phyloP scores from a whole-genome alignment of 108 stramenopile genomes.

The Cylindrotheca fusiformis region DNA sequence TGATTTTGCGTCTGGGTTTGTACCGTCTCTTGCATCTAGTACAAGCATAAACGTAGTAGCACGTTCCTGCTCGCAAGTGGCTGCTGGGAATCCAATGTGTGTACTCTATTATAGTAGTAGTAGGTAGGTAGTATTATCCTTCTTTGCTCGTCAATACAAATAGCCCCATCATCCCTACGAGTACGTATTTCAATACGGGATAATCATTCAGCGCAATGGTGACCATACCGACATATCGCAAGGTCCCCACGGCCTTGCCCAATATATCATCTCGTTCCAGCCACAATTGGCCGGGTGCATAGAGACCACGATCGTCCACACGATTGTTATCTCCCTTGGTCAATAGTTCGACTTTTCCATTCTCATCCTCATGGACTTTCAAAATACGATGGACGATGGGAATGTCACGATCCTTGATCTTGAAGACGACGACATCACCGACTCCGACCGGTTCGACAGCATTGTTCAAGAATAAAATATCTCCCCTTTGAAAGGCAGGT shows the following conservation, averaged over 20 bases:
- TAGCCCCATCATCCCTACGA: conserved; percentile 98
- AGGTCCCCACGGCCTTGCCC: conserved; percentile 92
- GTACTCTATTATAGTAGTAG: too few relatives aligned
- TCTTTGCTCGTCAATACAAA: conserved; percentile 99
- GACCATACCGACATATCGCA: conserved; percentile 98
- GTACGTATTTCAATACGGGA: conserved; percentile 96
- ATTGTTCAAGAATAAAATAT: conserved; percentile 99
- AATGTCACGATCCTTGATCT: conserved; percentile 99
- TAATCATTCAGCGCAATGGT: conserved; percentile 99
- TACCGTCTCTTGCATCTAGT: conserved; percentile 6
- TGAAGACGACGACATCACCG: conserved; percentile 99
- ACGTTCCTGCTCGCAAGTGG: too few relatives aligned
- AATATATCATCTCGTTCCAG: conserved; percentile 96
- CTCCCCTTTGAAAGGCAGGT: conserved; percentile 98
- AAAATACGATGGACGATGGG: conserved; percentile 99
- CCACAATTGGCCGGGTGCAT: conserved; percentile 99
- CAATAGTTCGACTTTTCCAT: conserved; percentile 86
- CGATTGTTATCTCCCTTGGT: conserved; percentile 99
- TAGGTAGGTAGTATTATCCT: too few relatives aligned
- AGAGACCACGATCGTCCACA: conserved; percentile 97
- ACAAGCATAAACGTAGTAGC: too few relatives aligned
- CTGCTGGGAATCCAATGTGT: too few relatives aligned
- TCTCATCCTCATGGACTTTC: conserved; percentile 91
- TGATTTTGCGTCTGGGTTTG: conserved; percentile 13
- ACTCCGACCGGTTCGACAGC: conserved; percentile 88